Base-by-base conservation (phyloP, 2,329 filamentous ascomycete genomes). In the Exophiala sideris region DNA sequence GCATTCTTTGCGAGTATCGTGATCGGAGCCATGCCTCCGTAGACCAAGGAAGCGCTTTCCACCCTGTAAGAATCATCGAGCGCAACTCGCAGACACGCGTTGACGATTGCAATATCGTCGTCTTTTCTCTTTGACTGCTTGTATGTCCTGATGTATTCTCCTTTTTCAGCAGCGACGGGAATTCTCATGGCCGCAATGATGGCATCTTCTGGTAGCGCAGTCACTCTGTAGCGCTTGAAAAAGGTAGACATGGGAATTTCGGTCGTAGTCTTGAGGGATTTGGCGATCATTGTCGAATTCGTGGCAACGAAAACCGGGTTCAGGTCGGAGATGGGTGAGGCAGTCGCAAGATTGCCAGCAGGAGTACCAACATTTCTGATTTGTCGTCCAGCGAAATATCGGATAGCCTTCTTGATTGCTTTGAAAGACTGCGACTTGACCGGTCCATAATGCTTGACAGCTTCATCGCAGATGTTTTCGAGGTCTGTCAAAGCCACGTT, bases 101-200 rank as follows among this genome's bases (percentile, higher is more conserved):
- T 97, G 20, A 97, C 94, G 64, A 99, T 97, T 2, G 94, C 94
- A 67, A 99, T 97, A 67, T 99, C 94, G 65, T 99, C 94, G 65
- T 99, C 94, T 68, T 97, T 97, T 62, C 94, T 79, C 76, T 99
- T 99, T 0, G 94, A 85, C 70, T 97, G 92, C 72, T 99, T 99
- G 73, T 96, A 97, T 1, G 92, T 86, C 40, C 88, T 82, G 68
- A 96, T 87, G 67, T 86, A 90, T 68, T 97, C 94, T 3, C 88
- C 86, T 64, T 86, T 87, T 49, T 84, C 79, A 2, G 78, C 78
- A 0, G 88, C 87, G 2, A 88, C 74, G 0, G 94, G 94, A 41
- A 99, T 89, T n/a, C 87, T 83, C 59, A 99, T 86, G 39, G 86
- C 86, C 1, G 90, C 85, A 56, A 99, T 92, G 59, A 97, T 83